phyloP scores from a whole-genome alignment of 2,329 filamentous ascomycete genomes.

The Aciculosporium take region DNA sequence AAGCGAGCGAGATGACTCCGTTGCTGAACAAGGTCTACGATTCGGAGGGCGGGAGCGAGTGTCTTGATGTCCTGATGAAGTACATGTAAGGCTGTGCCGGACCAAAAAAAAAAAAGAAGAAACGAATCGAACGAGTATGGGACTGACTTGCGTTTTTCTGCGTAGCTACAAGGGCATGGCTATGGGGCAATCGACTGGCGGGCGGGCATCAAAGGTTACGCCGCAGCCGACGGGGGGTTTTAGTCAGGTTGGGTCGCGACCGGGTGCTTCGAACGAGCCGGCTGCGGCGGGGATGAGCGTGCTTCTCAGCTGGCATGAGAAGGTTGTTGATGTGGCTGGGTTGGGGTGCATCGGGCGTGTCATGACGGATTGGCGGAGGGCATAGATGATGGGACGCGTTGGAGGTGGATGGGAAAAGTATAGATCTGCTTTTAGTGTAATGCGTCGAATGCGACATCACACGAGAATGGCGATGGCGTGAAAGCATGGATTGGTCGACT shows the following conservation, averaged over 20 bases:
- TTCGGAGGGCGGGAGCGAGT: constrained; percentile 66
- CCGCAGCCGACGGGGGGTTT: constrained; percentile 73
- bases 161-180: constrained; percentile 83
- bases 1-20: constrained; percentile 87
- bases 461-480: no score
- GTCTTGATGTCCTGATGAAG: constrained; percentile 91
- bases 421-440: not conserved
- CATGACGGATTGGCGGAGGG: constrained; percentile 92
- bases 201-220: constrained; percentile 27
- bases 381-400: constrained; percentile 11
- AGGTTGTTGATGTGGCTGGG: constrained; percentile 87
- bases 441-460: no score
- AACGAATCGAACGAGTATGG: not conserved
- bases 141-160: not conserved
- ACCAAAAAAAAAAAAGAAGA: not conserved
- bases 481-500: no score
- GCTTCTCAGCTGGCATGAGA: constrained; percentile 95
- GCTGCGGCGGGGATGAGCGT: constrained; percentile 90
- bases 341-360: constrained; percentile 82
- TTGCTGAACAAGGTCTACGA: constrained; percentile 70
- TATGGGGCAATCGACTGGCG: constrained; percentile 22
- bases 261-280: constrained; percentile 44
- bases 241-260: constrained; percentile 55
- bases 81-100: constrained; percentile 52
- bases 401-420: not conserved